Evolutionary conservation across 257 asterid species (phyloP).

Genomic region (Penstemon davidsonii): DNA sequence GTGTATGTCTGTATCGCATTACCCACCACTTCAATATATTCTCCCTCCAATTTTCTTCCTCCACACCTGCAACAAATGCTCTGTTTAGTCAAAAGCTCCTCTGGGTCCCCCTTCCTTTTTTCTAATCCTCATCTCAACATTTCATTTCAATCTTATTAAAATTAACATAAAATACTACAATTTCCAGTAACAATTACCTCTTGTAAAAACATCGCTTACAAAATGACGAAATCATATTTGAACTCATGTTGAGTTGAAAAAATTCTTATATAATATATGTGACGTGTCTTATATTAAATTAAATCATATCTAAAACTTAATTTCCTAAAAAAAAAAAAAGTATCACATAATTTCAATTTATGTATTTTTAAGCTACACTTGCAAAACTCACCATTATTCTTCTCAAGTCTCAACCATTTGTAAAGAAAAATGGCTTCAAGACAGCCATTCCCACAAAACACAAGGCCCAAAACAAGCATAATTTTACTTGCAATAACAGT

Average conservation of each 20-base stretch:
- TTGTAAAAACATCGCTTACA: too few species aligned
- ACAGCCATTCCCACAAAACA: conserved; percentile 47
- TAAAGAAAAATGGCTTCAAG: conserved; percentile 56
- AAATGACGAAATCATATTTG: too few species aligned
- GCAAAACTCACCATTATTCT: background rate
- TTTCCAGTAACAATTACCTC: too few species aligned
- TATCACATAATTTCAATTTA: too few species aligned
- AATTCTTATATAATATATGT: too few species aligned
- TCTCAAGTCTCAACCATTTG: background rate
- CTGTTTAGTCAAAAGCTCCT: conserved; percentile 56
- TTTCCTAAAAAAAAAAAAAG: background rate
- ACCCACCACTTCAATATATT: conserved; percentile 28
- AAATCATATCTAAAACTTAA: too few species aligned
- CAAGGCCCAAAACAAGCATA: conserved; percentile 45
- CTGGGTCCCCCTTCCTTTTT: conserved; percentile 37
- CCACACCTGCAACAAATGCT: conserved; percentile 31
- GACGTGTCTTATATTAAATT: too few species aligned
- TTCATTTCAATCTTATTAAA: conserved; percentile 40
- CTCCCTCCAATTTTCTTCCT: conserved; percentile 44
- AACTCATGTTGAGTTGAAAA: too few species aligned
- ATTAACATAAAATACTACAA: background rate
- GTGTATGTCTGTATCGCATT: conserved; percentile 10
- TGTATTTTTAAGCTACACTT: background rate
- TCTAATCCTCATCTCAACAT: conserved; percentile 37
- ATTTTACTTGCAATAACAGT: conserved; percentile 49